Percentiles rank a stretch among this genome's conserved stretches.
Evolutionary conservation across 2,329 filamentous ascomycete species (phyloP).

Genomic region (Aspergillus bombycis): DNA sequence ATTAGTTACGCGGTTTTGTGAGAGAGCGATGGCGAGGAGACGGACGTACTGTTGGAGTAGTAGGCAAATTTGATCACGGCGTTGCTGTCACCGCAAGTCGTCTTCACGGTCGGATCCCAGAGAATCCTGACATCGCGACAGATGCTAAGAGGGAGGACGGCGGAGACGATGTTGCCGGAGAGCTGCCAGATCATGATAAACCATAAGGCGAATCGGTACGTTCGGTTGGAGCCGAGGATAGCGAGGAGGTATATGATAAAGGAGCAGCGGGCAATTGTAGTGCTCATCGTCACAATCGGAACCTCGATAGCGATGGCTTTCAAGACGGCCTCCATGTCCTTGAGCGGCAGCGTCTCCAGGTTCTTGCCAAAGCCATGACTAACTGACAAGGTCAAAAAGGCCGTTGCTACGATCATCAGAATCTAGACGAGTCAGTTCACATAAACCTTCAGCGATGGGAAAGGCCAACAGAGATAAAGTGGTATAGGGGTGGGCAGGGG

Average conservation of each 20-base stretch:
- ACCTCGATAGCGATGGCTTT: constrained; percentile 33
- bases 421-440: not conserved
- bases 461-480: too few species aligned
- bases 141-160: constrained; percentile 32
- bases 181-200: constrained; percentile 27
- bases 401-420: constrained; percentile 28
- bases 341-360: constrained; percentile 13
- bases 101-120: constrained; percentile 28
- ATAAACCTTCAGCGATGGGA: too few species aligned
- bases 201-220: constrained; percentile 28
- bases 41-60: constrained; percentile 31
- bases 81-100: constrained; percentile 25
- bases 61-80: constrained; percentile 33
- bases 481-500: too few species aligned
- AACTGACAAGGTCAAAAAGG: constrained; percentile 28
- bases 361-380: constrained; percentile 32
- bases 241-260: constrained; percentile 33
- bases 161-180: constrained; percentile 29
- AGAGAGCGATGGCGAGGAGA: not conserved
- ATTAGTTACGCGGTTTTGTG: not conserved
- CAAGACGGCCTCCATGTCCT: constrained; percentile 24
- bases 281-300: constrained; percentile 33
- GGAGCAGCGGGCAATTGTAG: constrained; percentile 31
- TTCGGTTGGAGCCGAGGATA: constrained; percentile 30
- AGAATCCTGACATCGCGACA: constrained; percentile 27